phyloP scores from a whole-genome alignment of 805 yeast genomes.

The Scheffersomyces spartinae region DNA sequence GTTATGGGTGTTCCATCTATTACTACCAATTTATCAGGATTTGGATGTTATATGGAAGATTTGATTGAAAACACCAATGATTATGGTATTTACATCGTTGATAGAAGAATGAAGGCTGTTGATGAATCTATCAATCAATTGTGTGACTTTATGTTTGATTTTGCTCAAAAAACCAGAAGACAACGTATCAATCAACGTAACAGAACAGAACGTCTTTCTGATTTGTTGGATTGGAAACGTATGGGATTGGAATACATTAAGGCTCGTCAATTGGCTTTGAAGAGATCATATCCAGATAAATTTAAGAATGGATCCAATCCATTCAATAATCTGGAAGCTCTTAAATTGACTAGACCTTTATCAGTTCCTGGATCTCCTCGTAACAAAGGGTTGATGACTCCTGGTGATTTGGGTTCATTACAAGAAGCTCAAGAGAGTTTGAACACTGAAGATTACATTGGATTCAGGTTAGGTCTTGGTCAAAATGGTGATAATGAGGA shows the following conservation, averaged over 20 bases:
- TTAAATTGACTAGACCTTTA: constrained; percentile 81
- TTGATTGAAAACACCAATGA: constrained; percentile 87
- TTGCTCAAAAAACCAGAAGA: constrained; percentile 81
- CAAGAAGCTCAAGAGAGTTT: constrained; percentile 75
- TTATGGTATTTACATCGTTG: constrained; percentile 95
- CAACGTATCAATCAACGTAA: constrained; percentile 97
- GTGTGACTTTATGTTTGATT: constrained; percentile 80
- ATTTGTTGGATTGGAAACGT: constrained; percentile 91
- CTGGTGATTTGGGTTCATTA: constrained; percentile 94
- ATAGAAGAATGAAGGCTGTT: constrained; percentile 81
- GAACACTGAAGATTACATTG: constrained; percentile 66
- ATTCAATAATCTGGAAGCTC: constrained; percentile 31
- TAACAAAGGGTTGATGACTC: constrained; percentile 78
- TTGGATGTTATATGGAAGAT: constrained; percentile 98
- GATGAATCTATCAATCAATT: constrained; percentile 91
- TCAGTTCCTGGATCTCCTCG: constrained; percentile 98
- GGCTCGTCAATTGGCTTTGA: constrained; percentile 84
- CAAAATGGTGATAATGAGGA: constrained; percentile 32
- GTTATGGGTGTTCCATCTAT: constrained; percentile 99
- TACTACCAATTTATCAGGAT: constrained; percentile 91
- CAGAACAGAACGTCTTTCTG: constrained; percentile 89
- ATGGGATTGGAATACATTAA: constrained; percentile 96
- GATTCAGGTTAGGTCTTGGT: constrained; percentile 36
- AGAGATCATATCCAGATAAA: constrained; percentile 87
- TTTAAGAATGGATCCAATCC: constrained; percentile 45